Evolutionary conservation across 2,329 filamentous ascomycete species (phyloP), one percentile per base, ranked within the genome.

Genomic region (Celoporthe dispersa): DNA sequence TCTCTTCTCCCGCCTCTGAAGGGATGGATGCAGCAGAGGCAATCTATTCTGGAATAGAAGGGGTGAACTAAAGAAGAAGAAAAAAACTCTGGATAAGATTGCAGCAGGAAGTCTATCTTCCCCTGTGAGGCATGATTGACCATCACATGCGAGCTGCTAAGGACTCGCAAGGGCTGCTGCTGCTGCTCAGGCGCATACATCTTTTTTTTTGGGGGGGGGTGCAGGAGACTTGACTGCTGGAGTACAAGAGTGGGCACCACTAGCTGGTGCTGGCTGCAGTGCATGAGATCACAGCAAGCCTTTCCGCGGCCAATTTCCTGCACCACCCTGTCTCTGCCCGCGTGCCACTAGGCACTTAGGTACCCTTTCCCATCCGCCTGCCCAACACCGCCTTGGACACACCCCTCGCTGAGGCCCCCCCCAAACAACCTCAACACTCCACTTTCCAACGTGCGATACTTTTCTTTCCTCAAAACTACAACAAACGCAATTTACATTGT

Each of bases 391-490:
- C 28, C 39, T 64, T 51, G 62, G 41, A 64, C 37, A 31, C 62
- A 51, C 62, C 62, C 62, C 62, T 64, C 62, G 41, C 41, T 28
- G 25, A 48, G 16, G 51, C 68, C 53, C 16, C 44, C 44, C 64
- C 66, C 63, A 65, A 68, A 65, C 70, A 66, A 67, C 70, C 64
- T 71, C 70, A 67, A 70, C 68, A 62, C 68, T 68, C 63, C 69
- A 64, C 66, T 64, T 69, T 68, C 69, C 61, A 69, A 65, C 69
- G 66, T 71, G 69, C 66, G 66, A 71, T 71, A 71, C 66, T 61
- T 60, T 63, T 67, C 66, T 51, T 64, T 64, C 41, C 41, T 64
- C 25, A 19, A 48, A 64, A 51, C 28, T 4, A 68, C 67, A 64
- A 64, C 70, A 67, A 67, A 67, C 66, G 64, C 60, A 71, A 61